Percentiles rank a stretch among this genome's conserved stretches.
phyloP scores from a whole-genome alignment of 1,284 basidiomycete genomes.

The Phenoliferia sp. region DNA sequence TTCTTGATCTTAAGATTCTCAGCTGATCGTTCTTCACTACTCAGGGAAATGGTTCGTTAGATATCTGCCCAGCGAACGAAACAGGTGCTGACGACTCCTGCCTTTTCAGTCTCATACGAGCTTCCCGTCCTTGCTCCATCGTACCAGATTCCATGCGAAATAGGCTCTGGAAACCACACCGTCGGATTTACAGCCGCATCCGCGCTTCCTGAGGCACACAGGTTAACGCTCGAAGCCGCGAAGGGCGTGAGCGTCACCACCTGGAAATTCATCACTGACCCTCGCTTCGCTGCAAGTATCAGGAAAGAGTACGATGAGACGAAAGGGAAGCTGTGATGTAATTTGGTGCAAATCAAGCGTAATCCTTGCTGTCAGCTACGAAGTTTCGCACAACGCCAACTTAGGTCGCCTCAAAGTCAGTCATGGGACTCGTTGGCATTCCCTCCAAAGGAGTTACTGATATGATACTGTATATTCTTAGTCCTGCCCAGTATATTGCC shows the following conservation, averaged over 20 bases:
- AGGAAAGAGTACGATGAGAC: neutral
- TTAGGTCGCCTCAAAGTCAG: no score
- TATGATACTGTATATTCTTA: no score
- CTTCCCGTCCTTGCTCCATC: constrained; percentile 41
- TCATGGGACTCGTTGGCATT: no score
- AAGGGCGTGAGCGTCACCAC: constrained; percentile 42
- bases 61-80: neutral
- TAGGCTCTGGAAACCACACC: neutral
- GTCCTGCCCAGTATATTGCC: no score
- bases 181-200: neutral
- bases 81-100: constrained; percentile 38
- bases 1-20: neutral
- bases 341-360: no score
- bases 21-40: neutral
- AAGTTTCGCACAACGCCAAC: no score
- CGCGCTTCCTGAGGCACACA: constrained; percentile 4
- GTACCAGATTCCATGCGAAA: constrained; percentile 37
- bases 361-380: no score
- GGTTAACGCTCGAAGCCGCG: constrained; percentile 41
- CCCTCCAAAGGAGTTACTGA: no score
- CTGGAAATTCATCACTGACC: constrained; percentile 41
- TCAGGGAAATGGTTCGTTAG: neutral
- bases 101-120: constrained; percentile 39
- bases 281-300: constrained; percentile 22
- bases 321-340: neutral